Conservation (phyloP, 805 yeast genomes). For the Ogataea naganishii region DNA sequence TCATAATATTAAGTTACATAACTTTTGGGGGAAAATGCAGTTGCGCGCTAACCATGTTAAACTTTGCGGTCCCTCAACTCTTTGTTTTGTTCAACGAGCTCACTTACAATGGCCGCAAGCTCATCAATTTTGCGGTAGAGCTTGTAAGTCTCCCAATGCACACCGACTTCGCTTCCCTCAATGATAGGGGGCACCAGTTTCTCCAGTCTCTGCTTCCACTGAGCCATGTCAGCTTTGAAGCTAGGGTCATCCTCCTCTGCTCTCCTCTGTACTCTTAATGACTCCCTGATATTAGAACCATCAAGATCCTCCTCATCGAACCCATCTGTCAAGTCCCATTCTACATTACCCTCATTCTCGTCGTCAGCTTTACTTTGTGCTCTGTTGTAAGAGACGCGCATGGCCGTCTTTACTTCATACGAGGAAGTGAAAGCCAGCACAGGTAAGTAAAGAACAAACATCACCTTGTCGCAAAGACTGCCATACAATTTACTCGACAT, state of each 20-base stretch:
- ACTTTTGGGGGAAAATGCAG: slow-evolving; percentile 6
- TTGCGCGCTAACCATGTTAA: no score
- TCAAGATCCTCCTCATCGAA: slow-evolving; percentile 32
- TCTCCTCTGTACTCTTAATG: slow-evolving; percentile 40
- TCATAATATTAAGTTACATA: slow-evolving; percentile 1
- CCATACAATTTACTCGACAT: slow-evolving; percentile 21
- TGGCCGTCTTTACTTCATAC: slow-evolving; percentile 59
- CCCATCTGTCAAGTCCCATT: slow-evolving; percentile 82
- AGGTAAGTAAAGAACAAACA: slow-evolving; percentile 66
- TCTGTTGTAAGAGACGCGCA: slow-evolving; percentile 65
- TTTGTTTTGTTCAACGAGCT: slow-evolving; percentile 22
- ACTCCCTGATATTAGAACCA: slow-evolving; percentile 22
- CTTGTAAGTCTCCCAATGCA: slow-evolving; percentile 57
- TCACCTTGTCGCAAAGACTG: slow-evolving; percentile 41
- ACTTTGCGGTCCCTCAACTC: slow-evolving; percentile 8
- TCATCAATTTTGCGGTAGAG: slow-evolving; percentile 44
- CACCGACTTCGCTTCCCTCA: slow-evolving; percentile 43
- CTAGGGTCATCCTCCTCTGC: slow-evolving; percentile 68
- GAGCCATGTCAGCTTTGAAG: slow-evolving; percentile 39
- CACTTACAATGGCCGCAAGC: slow-evolving; percentile 30
- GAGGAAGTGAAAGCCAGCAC: slow-evolving; percentile 49
- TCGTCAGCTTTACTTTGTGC: slow-evolving; percentile 59
- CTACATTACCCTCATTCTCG: slow-evolving; percentile 67
- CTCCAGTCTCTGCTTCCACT: slow-evolving; percentile 45
- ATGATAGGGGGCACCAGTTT: slow-evolving; percentile 50